Evolutionary conservation across 345 rosid species (phyloP).

Genomic region (Rhodamnia rubescens): DNA sequence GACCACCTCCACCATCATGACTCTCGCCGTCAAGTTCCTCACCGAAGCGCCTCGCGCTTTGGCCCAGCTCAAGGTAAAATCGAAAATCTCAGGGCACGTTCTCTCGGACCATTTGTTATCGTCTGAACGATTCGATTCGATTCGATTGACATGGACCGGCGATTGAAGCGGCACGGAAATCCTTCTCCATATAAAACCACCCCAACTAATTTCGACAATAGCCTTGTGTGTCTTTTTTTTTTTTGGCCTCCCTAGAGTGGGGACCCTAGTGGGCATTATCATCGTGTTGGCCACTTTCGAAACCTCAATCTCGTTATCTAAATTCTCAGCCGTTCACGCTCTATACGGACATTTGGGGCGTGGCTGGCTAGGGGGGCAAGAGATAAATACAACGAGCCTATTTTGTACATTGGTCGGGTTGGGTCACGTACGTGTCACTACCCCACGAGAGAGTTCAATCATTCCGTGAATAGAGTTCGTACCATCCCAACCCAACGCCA

Average conservation of each 20-base stretch:
- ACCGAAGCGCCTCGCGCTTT: constrained; percentile 86
- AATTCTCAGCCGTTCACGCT: constrained; percentile 19
- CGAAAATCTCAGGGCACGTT: background rate
- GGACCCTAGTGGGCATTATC: background rate
- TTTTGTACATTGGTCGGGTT: too few species aligned
- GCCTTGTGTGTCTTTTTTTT: background rate
- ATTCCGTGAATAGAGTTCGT: background rate
- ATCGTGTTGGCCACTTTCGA: constrained; percentile 8
- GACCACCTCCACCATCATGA: constrained; percentile 91
- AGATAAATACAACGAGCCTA: background rate
- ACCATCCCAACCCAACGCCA: background rate
- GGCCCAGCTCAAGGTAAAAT: constrained; percentile 68
- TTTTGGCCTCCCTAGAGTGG: background rate
- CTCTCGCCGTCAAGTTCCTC: constrained; percentile 93
- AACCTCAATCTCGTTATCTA: constrained; percentile 12
- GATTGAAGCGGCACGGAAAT: background rate
- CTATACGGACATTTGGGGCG: background rate
- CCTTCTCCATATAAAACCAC: background rate
- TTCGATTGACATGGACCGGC: background rate
- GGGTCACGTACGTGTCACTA: background rate
- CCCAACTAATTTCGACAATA: background rate
- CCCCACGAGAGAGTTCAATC: background rate
- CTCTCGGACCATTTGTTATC: background rate
- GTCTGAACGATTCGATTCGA: background rate
- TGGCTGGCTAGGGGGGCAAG: background rate